Conservation (phyloP, 2,329 filamentous ascomycete genomes). For the Aureobasidium uvarum region DNA sequence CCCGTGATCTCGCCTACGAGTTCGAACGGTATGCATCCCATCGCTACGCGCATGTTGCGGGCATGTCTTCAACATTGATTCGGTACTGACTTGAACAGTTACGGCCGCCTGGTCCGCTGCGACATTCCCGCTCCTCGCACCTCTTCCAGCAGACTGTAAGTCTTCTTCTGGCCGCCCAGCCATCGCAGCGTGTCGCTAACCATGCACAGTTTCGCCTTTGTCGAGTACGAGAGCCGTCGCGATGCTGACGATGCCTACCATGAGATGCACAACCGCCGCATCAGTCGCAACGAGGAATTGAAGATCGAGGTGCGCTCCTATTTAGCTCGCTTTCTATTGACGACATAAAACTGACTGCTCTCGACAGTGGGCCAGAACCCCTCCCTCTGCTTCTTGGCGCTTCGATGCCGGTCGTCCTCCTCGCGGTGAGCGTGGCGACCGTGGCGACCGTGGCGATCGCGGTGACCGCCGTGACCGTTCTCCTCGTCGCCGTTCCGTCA, state of each 20-base stretch:
- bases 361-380: constrained; percentile 92
- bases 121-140: constrained; percentile 96
- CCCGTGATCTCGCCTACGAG: constrained; percentile 99
- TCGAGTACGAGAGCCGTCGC: constrained; percentile 97
- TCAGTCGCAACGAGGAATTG: constrained; percentile 89
- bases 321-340: background rate
- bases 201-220: constrained; percentile 77
- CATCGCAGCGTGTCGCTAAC: background rate
- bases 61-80: background rate
- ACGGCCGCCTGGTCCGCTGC: constrained; percentile 95
- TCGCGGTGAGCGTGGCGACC: constrained; percentile 17
- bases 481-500: constrained; percentile 67
- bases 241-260: constrained; percentile 99
- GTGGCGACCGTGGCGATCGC: constrained; percentile 23
- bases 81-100: constrained; percentile 56
- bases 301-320: constrained; percentile 84
- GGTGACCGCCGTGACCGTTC: constrained; percentile 50
- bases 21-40: constrained; percentile 96
- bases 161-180: constrained; percentile 35
- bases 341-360: background rate
- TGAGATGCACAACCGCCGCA: constrained; percentile 99
- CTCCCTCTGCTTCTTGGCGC: constrained; percentile 95
- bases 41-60: background rate
- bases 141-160: constrained; percentile 91
- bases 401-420: constrained; percentile 72